Evolutionary conservation across 176 grass and related monocot species (phyloP).

Genomic region (Ampelocalamus luodianensis): DNA sequence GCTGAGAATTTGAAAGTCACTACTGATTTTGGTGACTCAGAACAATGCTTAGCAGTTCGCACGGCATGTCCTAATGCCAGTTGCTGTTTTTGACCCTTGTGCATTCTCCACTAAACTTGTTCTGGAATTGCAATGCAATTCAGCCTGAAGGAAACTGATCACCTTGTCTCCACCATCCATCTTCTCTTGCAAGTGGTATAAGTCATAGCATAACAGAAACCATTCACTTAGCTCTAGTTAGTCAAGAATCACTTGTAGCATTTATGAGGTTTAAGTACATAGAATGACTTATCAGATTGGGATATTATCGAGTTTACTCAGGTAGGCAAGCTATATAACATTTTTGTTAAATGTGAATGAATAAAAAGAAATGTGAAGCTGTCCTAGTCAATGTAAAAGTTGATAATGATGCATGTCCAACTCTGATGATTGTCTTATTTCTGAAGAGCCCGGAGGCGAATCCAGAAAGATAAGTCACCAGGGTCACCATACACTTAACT

Average conservation of each 20-base stretch:
- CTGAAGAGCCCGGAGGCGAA: neutral
- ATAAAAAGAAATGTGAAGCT: neutral
- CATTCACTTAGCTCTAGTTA: neutral
- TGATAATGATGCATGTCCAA: neutral
- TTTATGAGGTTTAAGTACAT: neutral
- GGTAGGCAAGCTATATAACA: neutral
- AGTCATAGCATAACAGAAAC: neutral
- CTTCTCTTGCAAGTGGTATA: neutral
- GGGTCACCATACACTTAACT: too few species aligned
- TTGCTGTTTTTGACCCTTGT: neutral
- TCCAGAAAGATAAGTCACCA: too few species aligned
- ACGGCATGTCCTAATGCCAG: neutral
- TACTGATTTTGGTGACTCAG: neutral
- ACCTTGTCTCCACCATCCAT: neutral
- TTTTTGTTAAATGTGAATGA: neutral
- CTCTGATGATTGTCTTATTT: neutral
- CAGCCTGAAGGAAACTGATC: neutral
- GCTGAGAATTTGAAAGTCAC: neutral
- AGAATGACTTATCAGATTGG: neutral
- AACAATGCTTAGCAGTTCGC: neutral
- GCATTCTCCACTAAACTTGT: neutral
- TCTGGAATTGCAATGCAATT: neutral
- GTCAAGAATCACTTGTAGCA: neutral
- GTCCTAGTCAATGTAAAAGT: neutral
- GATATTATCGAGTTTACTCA: neutral